Evolutionary conservation across 306 rosid genomes (phyloP).

Genomic region (Carpinus viminea): DNA sequence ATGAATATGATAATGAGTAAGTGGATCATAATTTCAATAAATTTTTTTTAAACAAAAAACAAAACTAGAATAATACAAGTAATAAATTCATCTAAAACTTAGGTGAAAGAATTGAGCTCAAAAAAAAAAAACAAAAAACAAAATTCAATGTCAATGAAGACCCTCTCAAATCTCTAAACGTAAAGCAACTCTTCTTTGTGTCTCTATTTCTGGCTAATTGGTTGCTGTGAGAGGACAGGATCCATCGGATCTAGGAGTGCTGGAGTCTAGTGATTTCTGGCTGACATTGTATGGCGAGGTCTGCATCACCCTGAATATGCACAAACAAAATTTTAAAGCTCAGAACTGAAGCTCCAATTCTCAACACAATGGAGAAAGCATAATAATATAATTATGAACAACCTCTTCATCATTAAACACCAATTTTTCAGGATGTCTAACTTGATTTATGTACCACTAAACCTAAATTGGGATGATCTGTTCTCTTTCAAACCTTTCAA

Average conservation of each 20-base stretch:
- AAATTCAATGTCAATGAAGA: background rate
- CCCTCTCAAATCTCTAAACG: background rate
- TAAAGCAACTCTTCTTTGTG: background rate
- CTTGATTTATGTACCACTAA: too few relatives aligned
- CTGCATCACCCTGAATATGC: constrained; percentile 47
- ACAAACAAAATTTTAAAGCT: constrained; percentile 20
- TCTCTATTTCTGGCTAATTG: constrained; percentile 33
- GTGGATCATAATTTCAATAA: background rate
- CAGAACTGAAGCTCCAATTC: background rate
- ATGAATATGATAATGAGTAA: constrained; percentile 20
- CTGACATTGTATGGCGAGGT: constrained; percentile 57
- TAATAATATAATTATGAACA: background rate
- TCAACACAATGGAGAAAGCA: background rate
- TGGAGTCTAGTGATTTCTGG: constrained; percentile 54
- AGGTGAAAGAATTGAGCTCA: constrained; percentile 48
- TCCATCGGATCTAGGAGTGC: constrained; percentile 47
- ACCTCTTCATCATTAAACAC: background rate
- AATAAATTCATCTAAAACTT: constrained; percentile 37
- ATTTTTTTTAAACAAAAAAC: background rate
- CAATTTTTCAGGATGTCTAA: background rate
- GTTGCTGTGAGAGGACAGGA: constrained; percentile 40
- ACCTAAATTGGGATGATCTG: too few relatives aligned
- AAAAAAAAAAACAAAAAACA: constrained; percentile 17
- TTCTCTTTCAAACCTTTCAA: too few relatives aligned
- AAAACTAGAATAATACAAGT: constrained; percentile 35